phyloP scores from a whole-genome alignment of 2,329 filamentous ascomycete genomes.

The Aureobasidium mangrovei region DNA sequence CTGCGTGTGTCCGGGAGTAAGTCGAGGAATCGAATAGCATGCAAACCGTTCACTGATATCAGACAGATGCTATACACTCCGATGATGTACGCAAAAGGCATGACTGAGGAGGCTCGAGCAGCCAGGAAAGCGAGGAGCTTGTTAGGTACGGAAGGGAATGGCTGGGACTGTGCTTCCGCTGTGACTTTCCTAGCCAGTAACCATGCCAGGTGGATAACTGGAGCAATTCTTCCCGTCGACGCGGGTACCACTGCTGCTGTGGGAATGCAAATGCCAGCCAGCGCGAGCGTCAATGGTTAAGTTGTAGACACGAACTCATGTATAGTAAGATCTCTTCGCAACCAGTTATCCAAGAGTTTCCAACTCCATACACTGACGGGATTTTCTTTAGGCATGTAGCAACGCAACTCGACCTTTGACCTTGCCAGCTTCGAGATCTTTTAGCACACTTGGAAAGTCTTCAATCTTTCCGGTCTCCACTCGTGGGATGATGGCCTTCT shows the following conservation, averaged over 20 bases:
- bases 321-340: too few relatives aligned
- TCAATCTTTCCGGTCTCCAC: too few relatives aligned
- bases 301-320: too few relatives aligned
- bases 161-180: conserved; percentile 45
- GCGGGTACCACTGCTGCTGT: conserved; percentile 38
- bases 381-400: too few relatives aligned
- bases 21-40: not conserved
- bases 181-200: conserved; percentile 45
- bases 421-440: too few relatives aligned
- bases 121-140: conserved; percentile 42
- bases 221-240: conserved; percentile 40
- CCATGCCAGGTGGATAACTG: conserved; percentile 46
- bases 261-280: conserved; percentile 29
- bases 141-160: conserved; percentile 46
- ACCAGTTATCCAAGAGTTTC: too few relatives aligned
- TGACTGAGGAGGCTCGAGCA: conserved; percentile 43
- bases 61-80: conserved; percentile 45
- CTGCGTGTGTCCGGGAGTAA: conserved; percentile 44
- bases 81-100: conserved; percentile 45
- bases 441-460: too few relatives aligned
- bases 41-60: conserved; percentile 7
- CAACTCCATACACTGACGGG: too few relatives aligned
- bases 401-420: too few relatives aligned
- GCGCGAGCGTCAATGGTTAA: too few relatives aligned
- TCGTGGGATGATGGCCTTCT: too few relatives aligned